Evolutionary conservation across 2,329 filamentous ascomycete genomes (phyloP), one percentile per base, ranked within the genome.

Genomic region (Bipolaris bicolor): DNA sequence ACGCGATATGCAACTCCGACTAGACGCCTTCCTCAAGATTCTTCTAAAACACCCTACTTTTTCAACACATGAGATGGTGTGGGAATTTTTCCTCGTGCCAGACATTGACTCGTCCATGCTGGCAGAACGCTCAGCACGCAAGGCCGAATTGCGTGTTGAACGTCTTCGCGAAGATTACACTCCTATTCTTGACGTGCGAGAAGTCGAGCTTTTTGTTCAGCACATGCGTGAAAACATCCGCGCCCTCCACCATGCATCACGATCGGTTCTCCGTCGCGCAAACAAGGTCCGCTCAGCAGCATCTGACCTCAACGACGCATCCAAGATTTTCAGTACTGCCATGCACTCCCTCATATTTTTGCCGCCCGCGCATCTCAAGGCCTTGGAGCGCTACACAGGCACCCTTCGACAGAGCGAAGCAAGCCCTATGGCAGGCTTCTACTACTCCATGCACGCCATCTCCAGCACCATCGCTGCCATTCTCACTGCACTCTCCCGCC

Each of bases 71-170:
- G 95, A 99, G 79, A 92, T 98, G 84, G 84, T 99, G 2, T 99
- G 95, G 96, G 95, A 99, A 69, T 99, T 99, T 78, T 97, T 99
- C 77, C 84, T 99, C 0, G 93, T 99, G 11, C 95, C 95, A 1
- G 95, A 99, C 66, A 86, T 99, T 48, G 91, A 97, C 72, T 85
- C 91, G 0, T 88, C 92, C 18, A 92, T 93, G 86, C 94, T 98
- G 83, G 89, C 91, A 51, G 89, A 96, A 74, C 87, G 95, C 48
- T 96, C 91, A 62, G 87, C 88, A 53, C 86, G 92, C 60, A 99
- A 99, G 77, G 90, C 92, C 3, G 89, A 93, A 73, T 87, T 89
- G 0, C 85, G 94, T 26, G 82, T 86, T 3, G 95, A 99, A 71
- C 93, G 88, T 54, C 89, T 99, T 33, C 86, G 87, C 51, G 95